Evolutionary conservation across 305 asterid genomes (phyloP), one percentile per base, ranked within the genome.

Genomic region (Lippia alba): DNA sequence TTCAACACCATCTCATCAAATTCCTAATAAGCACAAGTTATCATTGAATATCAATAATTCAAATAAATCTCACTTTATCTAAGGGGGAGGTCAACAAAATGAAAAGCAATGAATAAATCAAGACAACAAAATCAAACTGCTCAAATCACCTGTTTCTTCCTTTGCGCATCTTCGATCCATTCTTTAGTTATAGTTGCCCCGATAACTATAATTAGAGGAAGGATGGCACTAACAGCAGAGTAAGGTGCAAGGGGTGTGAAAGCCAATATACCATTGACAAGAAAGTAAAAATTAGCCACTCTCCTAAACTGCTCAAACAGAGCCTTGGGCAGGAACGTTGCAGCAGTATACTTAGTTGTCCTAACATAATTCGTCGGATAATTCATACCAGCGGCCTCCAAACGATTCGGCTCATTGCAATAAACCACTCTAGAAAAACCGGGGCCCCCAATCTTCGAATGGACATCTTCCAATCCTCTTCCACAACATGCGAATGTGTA

Each of bases 281-380:
- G 89, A 71, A 93, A 93, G 82, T 77, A 93, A 58, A 93, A 91
- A 62, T 93, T 93, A 56, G 98, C 98, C 69, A 91, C 96, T 71
- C 98, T 92, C 60, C 98, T 87, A 67, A 92, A 92, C 94, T 92
- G 97, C 83, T 91, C 97, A 81, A 91, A 92, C 79, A 92, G 82
- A 54, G 97, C 75, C 62, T 92, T 92, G 0, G 98, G 98, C 74
- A 92, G 70, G 84, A 93, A 93, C 65, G 96, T 82, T 60, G 94
- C 91, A 75, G 89, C 69, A 8, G 96, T 93, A 58, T 93, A 93
- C 81, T 93, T 93, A 0, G 98, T 87, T 14, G 85, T 80, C 49
- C 85, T 86, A 11, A 93, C 98, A 89, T 93, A 93, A 73, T 93
- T 93, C 17, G 84, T 74, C 0, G 82, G 73, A 76, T 89, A 93